These are phyloP conservation scores for Carpinus fangiana DNA, from an alignment of 306 rosid genomes.

Conservation along the genomic window DNA sequence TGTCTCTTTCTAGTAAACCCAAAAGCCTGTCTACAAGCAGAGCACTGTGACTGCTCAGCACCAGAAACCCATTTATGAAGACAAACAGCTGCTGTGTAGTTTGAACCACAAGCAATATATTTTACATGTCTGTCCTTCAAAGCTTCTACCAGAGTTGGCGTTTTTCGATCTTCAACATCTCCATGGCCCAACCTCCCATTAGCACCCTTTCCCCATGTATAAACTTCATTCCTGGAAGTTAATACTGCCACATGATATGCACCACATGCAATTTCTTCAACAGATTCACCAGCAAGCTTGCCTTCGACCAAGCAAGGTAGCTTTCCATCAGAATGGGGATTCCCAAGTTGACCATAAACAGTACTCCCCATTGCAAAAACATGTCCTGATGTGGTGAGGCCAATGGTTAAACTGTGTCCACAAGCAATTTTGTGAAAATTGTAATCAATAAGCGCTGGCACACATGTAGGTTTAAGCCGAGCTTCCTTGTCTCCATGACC, in stretches of 20 bases:
- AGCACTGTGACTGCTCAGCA: constrained; percentile 95
- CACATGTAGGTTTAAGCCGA: constrained; percentile 87
- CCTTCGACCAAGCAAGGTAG: constrained; percentile 81
- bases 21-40: constrained; percentile 95
- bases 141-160: constrained; percentile 84
- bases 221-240: constrained; percentile 92
- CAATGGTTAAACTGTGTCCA: constrained; percentile 90
- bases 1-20: constrained; percentile 98
- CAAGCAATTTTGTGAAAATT: constrained; percentile 90
- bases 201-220: constrained; percentile 99
- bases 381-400: constrained; percentile 81
- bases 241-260: constrained; percentile 92
- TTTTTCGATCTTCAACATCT: constrained; percentile 89
- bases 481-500: constrained; percentile 98
- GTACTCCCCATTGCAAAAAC: constrained; percentile 95
- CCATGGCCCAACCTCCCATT: constrained; percentile 99
- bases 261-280: constrained; percentile 94
- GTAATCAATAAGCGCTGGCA: constrained; percentile 80
- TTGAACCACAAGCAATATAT: constrained; percentile 84
- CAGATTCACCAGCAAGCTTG: constrained; percentile 63
- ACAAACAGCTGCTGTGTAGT: constrained; percentile 91
- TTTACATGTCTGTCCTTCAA: constrained; percentile 91
- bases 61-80: constrained; percentile 99
- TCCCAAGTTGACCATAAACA: constrained; percentile 99
- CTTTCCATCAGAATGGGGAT: constrained; percentile 86